Conservation (phyloP, 345 rosid genomes). For the Draba incana region DNA sequence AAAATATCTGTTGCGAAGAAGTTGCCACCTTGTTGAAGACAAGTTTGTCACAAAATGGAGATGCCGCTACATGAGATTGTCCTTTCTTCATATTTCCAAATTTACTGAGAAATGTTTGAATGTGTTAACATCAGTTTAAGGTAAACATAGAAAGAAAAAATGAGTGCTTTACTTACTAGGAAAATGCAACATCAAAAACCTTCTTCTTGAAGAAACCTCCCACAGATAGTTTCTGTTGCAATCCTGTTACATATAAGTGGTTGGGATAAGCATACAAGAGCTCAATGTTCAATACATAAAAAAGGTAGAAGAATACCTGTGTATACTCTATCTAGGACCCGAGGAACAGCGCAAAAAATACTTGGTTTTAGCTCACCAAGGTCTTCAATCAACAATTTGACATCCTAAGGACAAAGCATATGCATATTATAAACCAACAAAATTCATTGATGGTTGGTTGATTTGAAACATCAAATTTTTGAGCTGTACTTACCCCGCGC, state of each 20-base stretch:
- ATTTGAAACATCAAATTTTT: neutral
- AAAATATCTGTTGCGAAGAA: neutral
- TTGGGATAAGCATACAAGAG: too few species aligned
- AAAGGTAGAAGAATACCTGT: slow-evolving; percentile 47
- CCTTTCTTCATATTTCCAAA: slow-evolving; percentile 67
- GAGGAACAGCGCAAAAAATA: slow-evolving; percentile 95
- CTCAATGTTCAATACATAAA: neutral
- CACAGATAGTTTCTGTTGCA: slow-evolving; percentile 70
- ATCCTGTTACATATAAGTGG: slow-evolving; percentile 48
- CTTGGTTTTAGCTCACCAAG: slow-evolving; percentile 90
- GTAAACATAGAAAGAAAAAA: neutral
- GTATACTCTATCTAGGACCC: slow-evolving; percentile 83
- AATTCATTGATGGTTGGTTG: neutral
- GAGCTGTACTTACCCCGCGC: slow-evolving; percentile 79
- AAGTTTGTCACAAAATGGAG: slow-evolving; percentile 76
- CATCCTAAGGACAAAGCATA: slow-evolving; percentile 56
- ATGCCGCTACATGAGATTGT: slow-evolving; percentile 55
- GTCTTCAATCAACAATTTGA: slow-evolving; percentile 85
- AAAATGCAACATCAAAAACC: slow-evolving; percentile 70
- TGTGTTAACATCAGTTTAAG: slow-evolving; percentile 8
- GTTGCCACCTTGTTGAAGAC: slow-evolving; percentile 72
- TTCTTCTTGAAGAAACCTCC: slow-evolving; percentile 67
- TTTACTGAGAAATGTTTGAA: slow-evolving; percentile 51
- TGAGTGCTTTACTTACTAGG: slow-evolving; percentile 59
- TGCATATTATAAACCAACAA: neutral